Evolutionary conservation across 2,329 filamentous ascomycete genomes (phyloP), one percentile per base, ranked within the genome.

Genomic region (Macrophomina pseudophaseolina): DNA sequence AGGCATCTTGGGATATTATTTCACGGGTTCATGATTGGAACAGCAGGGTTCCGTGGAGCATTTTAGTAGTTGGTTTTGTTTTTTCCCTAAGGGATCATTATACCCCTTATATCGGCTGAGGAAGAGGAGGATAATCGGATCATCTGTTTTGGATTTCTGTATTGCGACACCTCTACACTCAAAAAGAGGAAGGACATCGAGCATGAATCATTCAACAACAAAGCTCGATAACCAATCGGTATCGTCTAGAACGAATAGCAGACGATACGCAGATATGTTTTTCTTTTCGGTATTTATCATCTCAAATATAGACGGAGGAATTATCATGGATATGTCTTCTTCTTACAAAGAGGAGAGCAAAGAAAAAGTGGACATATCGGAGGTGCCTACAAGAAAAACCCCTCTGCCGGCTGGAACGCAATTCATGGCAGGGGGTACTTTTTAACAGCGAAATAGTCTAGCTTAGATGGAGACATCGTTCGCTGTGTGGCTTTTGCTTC

Each of bases 241-340:
- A 62, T 62, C 58, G 58, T 62, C 58, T 38, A 33, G n/a, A 49
- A 9, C 28, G n/a, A 62, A 33, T n/a, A 49, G 28, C 44, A 62
- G 58, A 38, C 58, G 58, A 44, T 62, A 62, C 58, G 58, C 58
- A 62, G 58, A 62, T 62, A n/a, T 32, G 23, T 53, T 32, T 46
- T 23, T 11, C n/a, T 48, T 60, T 60, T 48, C 14, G 4, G 5
- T 7, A 4, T 59, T 35, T 18, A 1, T 44, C 30, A 54, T 38
- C 14, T 62, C 58, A 49, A 23, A 9, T 9, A 62, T 62, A 62
- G 58, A 62, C 58, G 58, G 44, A 62, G 58, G 58, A 49, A 40
- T 49, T 38, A 62, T 16, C 42, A 28, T 33, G 28, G 56, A 40
- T n/a, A 33, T 18, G 16, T 44, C 40, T 33, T 44, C 40, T 33